These are phyloP conservation scores for Mucor racemosus DNA, from an alignment of 371 early-diverging fungal genomes.

Conservation along the genomic window DNA sequence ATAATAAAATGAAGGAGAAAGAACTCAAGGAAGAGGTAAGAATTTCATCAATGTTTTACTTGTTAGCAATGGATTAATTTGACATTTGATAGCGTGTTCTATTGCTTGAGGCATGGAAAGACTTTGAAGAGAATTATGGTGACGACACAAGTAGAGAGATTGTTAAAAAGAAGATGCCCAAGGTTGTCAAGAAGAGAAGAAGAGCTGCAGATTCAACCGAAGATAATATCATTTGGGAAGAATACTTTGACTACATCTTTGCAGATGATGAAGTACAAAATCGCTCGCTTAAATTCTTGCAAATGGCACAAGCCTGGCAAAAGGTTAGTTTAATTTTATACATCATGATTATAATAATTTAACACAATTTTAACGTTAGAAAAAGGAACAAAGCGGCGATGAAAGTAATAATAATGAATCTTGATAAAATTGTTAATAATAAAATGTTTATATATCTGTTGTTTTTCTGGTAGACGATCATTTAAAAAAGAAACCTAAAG, in stretches of 20 bases:
- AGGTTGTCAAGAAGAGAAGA: slow-evolving; percentile 88
- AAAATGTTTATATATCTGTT: slow-evolving; percentile 1
- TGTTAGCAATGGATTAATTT: neutral
- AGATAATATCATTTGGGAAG: slow-evolving; percentile 84
- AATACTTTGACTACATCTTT: slow-evolving; percentile 97
- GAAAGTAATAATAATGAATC: slow-evolving; percentile 4
- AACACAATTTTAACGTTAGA: neutral
- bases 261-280: slow-evolving; percentile 89
- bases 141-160: slow-evolving; percentile 55
- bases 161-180: slow-evolving; percentile 82
- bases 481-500: neutral
- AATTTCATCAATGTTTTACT: neutral
- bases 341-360: neutral
- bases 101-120: slow-evolving; percentile 91
- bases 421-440: slow-evolving; percentile 10
- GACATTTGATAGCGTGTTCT: slow-evolving; percentile 67
- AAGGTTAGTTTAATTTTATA: slow-evolving; percentile 4
- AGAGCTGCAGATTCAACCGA: slow-evolving; percentile 61
- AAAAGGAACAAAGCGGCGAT: slow-evolving; percentile 6
- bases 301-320: slow-evolving; percentile 93
- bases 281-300: slow-evolving; percentile 87
- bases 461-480: neutral
- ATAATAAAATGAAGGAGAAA: slow-evolving; percentile 69
- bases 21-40: slow-evolving; percentile 73
- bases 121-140: slow-evolving; percentile 81